Evolutionary conservation across 495 filamentous ascomycete genomes (phyloP).

Genomic region (Astrocystis sublimbata): DNA sequence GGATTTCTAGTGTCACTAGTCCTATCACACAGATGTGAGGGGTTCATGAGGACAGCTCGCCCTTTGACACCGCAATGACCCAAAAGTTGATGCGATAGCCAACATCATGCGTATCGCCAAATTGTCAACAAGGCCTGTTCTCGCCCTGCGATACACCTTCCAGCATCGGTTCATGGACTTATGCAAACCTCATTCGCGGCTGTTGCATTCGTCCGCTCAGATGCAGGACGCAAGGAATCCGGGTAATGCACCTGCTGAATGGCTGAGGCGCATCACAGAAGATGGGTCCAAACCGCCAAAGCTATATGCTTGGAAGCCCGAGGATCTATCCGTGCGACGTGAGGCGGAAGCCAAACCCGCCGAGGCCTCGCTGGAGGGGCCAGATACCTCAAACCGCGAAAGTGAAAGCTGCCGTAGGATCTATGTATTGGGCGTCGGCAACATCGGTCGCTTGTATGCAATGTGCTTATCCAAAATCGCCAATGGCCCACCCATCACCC

Average conservation of each 20-base stretch:
- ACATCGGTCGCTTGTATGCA: slow-evolving; percentile 52
- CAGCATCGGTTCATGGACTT: neutral
- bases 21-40: neutral
- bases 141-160: neutral
- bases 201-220: neutral
- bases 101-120: slow-evolving; percentile 7
- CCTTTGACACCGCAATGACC: neutral
- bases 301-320: slow-evolving; percentile 37
- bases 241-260: slow-evolving; percentile 11
- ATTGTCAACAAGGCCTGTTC: neutral
- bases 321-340: slow-evolving; percentile 19
- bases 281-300: slow-evolving; percentile 27
- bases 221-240: neutral
- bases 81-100: neutral
- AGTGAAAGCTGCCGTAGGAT: slow-evolving; percentile 25
- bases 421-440: slow-evolving; percentile 56
- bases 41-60: neutral
- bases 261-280: slow-evolving; percentile 24
- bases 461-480: slow-evolving; percentile 33
- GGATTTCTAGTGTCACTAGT: neutral
- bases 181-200: neutral
- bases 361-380: neutral
- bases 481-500: slow-evolving; percentile 41
- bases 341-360: neutral
- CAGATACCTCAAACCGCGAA: neutral